A percentile compares a stretch with the other conserved stretches of the same genome.
Conservation (phyloP, 257 asterid species). For the Solanum sparsipilum region DNA sequence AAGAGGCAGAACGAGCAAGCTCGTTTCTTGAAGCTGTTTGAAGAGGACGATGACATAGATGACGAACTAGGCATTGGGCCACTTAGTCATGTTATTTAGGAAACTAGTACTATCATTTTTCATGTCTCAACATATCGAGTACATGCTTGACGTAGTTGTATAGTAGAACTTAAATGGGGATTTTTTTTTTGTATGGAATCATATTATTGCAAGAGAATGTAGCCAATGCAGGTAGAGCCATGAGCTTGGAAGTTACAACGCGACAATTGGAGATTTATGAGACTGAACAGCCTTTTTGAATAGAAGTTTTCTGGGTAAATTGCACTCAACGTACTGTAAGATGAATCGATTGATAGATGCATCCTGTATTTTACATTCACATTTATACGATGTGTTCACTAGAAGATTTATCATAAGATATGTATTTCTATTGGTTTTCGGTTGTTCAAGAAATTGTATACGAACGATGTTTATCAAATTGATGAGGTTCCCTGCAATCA, state of each 20-base stretch:
- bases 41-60: slow-evolving; percentile 52
- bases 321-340: neutral
- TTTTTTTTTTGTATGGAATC: neutral
- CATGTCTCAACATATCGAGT: neutral
- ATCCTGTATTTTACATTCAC: neutral
- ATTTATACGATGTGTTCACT: neutral
- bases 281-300: neutral
- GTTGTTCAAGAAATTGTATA: no score
- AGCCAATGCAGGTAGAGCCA: neutral
- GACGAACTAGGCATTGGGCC: slow-evolving; percentile 63
- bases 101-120: neutral
- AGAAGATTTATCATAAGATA: no score
- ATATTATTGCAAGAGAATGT: neutral
- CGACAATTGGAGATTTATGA: neutral
- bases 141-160: neutral
- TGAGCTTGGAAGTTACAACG: neutral
- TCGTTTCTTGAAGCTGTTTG: slow-evolving; percentile 54
- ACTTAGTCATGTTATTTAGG: slow-evolving; percentile 27
- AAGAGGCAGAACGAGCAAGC: slow-evolving; percentile 79
- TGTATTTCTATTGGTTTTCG: no score
- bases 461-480: no score
- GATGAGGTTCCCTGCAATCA: no score
- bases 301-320: neutral
- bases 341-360: neutral
- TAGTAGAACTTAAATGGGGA: neutral